phyloP scores from a whole-genome alignment of 345 rosid species.

The Aethionema arabicum region DNA sequence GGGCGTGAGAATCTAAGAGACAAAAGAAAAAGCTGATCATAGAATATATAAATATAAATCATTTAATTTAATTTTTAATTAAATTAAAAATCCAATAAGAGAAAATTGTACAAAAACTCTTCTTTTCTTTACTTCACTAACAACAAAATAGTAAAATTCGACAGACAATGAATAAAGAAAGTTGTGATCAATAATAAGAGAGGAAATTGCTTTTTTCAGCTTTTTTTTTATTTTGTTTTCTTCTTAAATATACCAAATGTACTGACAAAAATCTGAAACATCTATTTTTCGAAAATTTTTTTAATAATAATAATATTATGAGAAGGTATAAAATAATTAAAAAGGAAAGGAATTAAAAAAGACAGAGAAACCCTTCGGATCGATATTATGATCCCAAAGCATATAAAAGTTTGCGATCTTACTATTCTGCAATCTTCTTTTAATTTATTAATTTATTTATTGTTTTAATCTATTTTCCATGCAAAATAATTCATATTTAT shows the following conservation, averaged over 20 bases:
- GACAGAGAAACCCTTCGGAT: constrained; percentile 41
- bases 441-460: constrained; percentile 17
- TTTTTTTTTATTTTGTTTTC: constrained; percentile 43
- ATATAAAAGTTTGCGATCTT: constrained; percentile 38
- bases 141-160: constrained; percentile 38
- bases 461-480: constrained; percentile 25
- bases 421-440: constrained; percentile 30
- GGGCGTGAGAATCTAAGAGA: constrained; percentile 79
- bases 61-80: constrained; percentile 21
- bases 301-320: constrained; percentile 9
- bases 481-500: constrained; percentile 7
- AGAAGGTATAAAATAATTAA: background rate
- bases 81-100: no score
- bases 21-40: constrained; percentile 38
- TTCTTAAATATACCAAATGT: constrained; percentile 47
- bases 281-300: constrained; percentile 34
- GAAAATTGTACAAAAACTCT: constrained; percentile 20
- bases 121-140: constrained; percentile 37
- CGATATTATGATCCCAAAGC: constrained; percentile 41
- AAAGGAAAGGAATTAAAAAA: constrained; percentile 38
- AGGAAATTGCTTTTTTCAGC: constrained; percentile 54
- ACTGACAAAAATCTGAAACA: constrained; percentile 41
- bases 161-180: constrained; percentile 37
- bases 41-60: constrained; percentile 22
- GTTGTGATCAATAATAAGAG: constrained; percentile 38